Evolutionary conservation across 768 basidiomycete species (phyloP), one percentile per base, ranked within the genome.

Genomic region (Cubamyces sp.): DNA sequence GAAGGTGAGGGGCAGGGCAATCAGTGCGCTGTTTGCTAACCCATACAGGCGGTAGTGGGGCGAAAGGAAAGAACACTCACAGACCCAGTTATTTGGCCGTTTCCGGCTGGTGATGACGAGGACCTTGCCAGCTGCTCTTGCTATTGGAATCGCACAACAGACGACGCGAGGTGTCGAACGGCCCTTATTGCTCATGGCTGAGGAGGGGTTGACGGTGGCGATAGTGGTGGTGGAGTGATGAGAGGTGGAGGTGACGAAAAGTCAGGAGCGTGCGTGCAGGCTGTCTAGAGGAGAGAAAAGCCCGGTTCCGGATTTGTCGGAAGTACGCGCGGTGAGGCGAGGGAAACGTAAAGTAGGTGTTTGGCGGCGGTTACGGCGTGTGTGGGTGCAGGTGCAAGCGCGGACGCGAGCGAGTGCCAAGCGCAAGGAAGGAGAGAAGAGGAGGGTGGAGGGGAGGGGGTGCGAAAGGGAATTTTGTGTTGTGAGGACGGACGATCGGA

Each of bases 71-170:
- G 49, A 40, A 21, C 47, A 94, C 92, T 91, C 78, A 94, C 92
- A 90, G 71, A 94, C 90, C 92, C 92, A 94, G 60, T 80, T 73
- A 70, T 91, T 82, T 73, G 87, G 85, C 61, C 89, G 82, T 73
- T 93, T 94, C 62, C 92, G 84, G 74, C 90, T 92, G 23, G 92
- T 93, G 68, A 94, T 82, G 65, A 94, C 83, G 64, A 94, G 85
- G 58, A 94, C 83, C 74, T 92, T 91, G 74, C 85, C 86, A 6
- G 86, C 84, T 26, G 87, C 77, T 65, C 87, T 82, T 48, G 85
- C 79, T 67, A 94, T 91, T 57, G 92, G 92, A 60, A 94, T 94
- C 53, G 92, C 92, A 73, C 92, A 94, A 76, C 92, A 94, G 68
- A 94, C 92, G 74, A 94, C 82, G 73, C 92, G 89, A 57, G 92